A percentile compares a stretch with the other conserved stretches of the same genome.
These are phyloP conservation scores for Exserohilum turcica DNA, from an alignment of 2,329 filamentous ascomycete species.

Conservation along the genomic window DNA sequence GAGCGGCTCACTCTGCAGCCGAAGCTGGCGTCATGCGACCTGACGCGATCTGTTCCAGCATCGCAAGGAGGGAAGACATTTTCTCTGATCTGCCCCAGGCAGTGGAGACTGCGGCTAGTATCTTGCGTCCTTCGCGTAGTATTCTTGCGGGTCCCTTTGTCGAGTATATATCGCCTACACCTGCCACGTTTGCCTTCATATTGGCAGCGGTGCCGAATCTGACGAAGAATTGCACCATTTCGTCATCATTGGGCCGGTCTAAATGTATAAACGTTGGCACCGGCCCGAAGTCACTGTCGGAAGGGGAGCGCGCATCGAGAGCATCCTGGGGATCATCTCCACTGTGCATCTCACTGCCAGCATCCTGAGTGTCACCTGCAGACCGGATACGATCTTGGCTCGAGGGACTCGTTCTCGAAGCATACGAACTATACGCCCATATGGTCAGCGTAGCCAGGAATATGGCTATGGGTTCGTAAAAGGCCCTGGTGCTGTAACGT, in stretches of 20 bases:
- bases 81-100: slow-evolving; percentile 15
- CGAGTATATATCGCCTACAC: slow-evolving; percentile 15
- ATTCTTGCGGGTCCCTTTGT: slow-evolving; percentile 10
- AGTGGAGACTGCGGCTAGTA: slow-evolving; percentile 9
- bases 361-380: slow-evolving; percentile 21
- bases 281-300: slow-evolving; percentile 6
- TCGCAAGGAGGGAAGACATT: not conserved
- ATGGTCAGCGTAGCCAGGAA: slow-evolving; percentile 54
- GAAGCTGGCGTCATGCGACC: not conserved
- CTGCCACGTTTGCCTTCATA: slow-evolving; percentile 13
- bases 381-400: not conserved
- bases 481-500: slow-evolving; percentile 55
- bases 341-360: not conserved
- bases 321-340: not conserved
- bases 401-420: slow-evolving; percentile 1
- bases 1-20: too few relatives aligned
- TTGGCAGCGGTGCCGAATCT: slow-evolving; percentile 46
- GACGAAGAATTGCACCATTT: slow-evolving; percentile 63
- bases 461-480: slow-evolving; percentile 54
- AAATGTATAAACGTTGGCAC: slow-evolving; percentile 57
- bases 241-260: slow-evolving; percentile 62
- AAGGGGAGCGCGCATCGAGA: not conserved
- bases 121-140: slow-evolving; percentile 14
- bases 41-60: slow-evolving; percentile 11
- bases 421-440: slow-evolving; percentile 52